phyloP scores from a whole-genome alignment of 768 basidiomycete genomes.

The Saitozyma podzolica region DNA sequence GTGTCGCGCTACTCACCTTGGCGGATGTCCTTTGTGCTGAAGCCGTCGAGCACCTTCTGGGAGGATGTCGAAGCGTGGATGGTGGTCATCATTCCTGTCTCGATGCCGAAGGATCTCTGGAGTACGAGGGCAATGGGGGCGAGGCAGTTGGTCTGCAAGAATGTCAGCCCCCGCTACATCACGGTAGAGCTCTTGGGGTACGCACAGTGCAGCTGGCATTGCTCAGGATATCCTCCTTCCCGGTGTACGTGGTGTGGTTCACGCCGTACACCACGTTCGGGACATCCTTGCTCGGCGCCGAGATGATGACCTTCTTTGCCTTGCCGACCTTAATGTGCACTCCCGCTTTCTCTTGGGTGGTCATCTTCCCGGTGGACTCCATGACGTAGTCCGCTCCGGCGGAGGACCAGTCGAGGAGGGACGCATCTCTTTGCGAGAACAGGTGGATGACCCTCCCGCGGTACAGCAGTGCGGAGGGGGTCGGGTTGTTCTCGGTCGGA shows the following conservation, averaged over 20 bases:
- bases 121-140: conserved; percentile 52
- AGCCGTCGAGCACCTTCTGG: conserved; percentile 53
- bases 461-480: conserved; percentile 31
- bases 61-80: conserved; percentile 52
- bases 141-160: conserved; percentile 50
- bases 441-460: conserved; percentile 42
- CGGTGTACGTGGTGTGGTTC: conserved; percentile 41
- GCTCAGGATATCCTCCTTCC: conserved; percentile 40
- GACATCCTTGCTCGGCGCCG: conserved; percentile 47
- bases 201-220: conserved; percentile 52
- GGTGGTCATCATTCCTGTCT: conserved; percentile 53
- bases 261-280: conserved; percentile 51
- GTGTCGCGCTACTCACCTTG: conserved; percentile 20
- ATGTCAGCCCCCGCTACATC: conserved; percentile 3
- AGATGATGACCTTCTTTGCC: conserved; percentile 52
- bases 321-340: conserved; percentile 44
- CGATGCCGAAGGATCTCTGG: conserved; percentile 49
- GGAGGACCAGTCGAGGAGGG: conserved; percentile 44
- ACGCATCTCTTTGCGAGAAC: conserved; percentile 45
- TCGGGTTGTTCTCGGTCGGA: conserved; percentile 30
- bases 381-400: conserved; percentile 50
- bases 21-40: conserved; percentile 45
- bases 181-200: neutral
- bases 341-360: conserved; percentile 38
- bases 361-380: conserved; percentile 51